A percentile compares a stretch with the other conserved stretches of the same genome.
These are phyloP conservation scores for Rhodamnia rubescens DNA, from an alignment of 345 rosid species.

Conservation along the genomic window DNA sequence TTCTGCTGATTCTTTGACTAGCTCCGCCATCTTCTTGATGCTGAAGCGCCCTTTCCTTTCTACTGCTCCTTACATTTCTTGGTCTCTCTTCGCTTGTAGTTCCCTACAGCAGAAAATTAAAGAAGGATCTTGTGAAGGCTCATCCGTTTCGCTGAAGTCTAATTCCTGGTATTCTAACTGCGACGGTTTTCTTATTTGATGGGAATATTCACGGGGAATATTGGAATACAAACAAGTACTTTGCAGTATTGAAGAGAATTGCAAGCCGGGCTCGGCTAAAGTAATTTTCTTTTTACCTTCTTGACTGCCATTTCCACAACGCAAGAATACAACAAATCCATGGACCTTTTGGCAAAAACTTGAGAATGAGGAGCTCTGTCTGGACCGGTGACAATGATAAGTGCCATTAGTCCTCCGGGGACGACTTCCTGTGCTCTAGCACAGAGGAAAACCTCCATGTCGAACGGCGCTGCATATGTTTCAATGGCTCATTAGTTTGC, in stretches of 20 bases:
- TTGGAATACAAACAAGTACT: too few relatives aligned
- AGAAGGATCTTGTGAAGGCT: neutral
- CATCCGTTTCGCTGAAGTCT: neutral
- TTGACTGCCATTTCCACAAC: neutral
- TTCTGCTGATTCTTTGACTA: neutral
- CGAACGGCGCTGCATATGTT: neutral
- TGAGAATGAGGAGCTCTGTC: neutral
- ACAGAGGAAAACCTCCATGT: neutral
- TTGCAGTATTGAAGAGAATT: too few relatives aligned
- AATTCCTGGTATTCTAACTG: neutral
- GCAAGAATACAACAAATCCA: neutral
- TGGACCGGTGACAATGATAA: neutral
- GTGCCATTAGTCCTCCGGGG: neutral
- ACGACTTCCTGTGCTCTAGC: conserved; percentile 5
- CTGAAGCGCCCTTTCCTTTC: neutral
- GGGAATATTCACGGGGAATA: too few relatives aligned
- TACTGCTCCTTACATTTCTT: fast-evolving
- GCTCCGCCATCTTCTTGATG: neutral
- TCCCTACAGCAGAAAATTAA: neutral
- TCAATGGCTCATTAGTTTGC: neutral
- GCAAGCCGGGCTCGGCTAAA: neutral
- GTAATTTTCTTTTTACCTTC: neutral
- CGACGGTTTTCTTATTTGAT: too few relatives aligned
- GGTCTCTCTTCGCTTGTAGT: neutral
- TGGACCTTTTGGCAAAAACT: neutral